Conservation (phyloP, 495 filamentous ascomycete species). For the Neurospora discreta region DNA sequence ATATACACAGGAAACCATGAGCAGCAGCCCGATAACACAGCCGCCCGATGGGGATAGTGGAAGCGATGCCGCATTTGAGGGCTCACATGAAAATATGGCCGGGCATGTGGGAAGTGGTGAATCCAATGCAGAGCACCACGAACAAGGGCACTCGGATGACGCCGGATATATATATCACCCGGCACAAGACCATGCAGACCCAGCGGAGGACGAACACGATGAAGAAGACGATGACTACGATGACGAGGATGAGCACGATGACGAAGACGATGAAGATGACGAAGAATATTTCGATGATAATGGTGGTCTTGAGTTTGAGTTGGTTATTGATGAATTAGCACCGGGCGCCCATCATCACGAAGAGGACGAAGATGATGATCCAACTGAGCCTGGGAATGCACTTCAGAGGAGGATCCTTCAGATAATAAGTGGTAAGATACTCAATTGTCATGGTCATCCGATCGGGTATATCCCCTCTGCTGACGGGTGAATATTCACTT, state of each 20-base stretch:
- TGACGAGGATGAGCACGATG: slow-evolving; percentile 39
- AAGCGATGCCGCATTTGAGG: background rate
- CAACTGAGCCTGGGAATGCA: background rate
- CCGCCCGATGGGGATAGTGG: background rate
- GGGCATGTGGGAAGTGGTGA: background rate
- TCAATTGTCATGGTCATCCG: background rate
- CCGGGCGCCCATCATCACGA: background rate
- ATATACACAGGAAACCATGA: background rate
- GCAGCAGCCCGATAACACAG: background rate
- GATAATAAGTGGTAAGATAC: slow-evolving; percentile 15
- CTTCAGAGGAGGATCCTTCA: slow-evolving; percentile 20
- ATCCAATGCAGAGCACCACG: background rate
- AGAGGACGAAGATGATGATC: background rate
- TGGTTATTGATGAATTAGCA: slow-evolving; percentile 12
- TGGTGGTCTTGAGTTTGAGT: slow-evolving; percentile 22
- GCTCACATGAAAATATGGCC: background rate
- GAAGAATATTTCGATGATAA: slow-evolving; percentile 31
- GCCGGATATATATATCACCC: background rate
- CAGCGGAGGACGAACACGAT: slow-evolving; percentile 13
- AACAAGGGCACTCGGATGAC: background rate
- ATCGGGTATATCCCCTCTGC: slow-evolving; percentile 6
- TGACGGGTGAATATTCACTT: slow-evolving; percentile 4
- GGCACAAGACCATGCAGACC: slow-evolving; percentile 3
- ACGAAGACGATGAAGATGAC: slow-evolving; percentile 38
- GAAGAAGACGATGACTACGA: slow-evolving; percentile 25